Percentiles rank a stretch among this genome's conserved stretches.
These are phyloP conservation scores for Camellia lanceoleosa DNA, from an alignment of 148 eudicot genomes.

Conservation along the genomic window DNA sequence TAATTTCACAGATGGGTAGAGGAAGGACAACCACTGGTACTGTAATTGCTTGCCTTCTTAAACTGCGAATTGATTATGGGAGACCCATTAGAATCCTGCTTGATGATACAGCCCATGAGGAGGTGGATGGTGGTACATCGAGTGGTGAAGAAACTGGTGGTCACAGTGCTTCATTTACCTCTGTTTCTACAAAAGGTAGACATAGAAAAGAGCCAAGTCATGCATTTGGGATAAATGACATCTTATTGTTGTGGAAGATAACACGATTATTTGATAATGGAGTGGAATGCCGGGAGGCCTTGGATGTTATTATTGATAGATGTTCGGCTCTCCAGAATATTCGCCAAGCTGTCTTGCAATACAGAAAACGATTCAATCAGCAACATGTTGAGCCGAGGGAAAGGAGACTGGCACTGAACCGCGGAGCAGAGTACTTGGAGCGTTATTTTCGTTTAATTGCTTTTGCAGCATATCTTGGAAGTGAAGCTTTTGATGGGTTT, in stretches of 20 bases:
- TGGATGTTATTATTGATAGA: slow-evolving; percentile 89
- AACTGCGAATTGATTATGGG: slow-evolving; percentile 83
- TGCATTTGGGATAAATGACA: slow-evolving; percentile 88
- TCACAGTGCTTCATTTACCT: slow-evolving; percentile 31
- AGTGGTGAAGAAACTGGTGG: slow-evolving; percentile 67
- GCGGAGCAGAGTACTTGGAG: slow-evolving; percentile 95
- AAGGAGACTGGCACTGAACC: slow-evolving; percentile 84
- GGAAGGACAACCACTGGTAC: slow-evolving; percentile 98
- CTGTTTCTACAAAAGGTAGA: slow-evolving; percentile 38
- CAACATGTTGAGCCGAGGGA: slow-evolving; percentile 89
- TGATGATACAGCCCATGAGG: slow-evolving; percentile 48
- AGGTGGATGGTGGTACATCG: slow-evolving; percentile 45
- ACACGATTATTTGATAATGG: slow-evolving; percentile 95
- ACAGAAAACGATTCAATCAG: slow-evolving; percentile 72
- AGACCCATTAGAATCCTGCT: slow-evolving; percentile 65
- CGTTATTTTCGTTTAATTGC: slow-evolving; percentile 93
- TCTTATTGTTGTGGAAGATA: slow-evolving; percentile 87
- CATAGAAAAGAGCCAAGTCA: slow-evolving; percentile 38
- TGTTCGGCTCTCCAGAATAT: slow-evolving; percentile 96
- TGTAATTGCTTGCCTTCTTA: slow-evolving; percentile 91
- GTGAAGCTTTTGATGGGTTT: slow-evolving; percentile 89
- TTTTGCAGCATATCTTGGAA: slow-evolving; percentile 95
- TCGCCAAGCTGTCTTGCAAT: slow-evolving; percentile 87
- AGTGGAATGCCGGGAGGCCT: slow-evolving; percentile 88
- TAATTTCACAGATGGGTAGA: slow-evolving; percentile 75